phyloP scores from a whole-genome alignment of 2,329 filamentous ascomycete species.

The Reticulascus tulasneorum region DNA sequence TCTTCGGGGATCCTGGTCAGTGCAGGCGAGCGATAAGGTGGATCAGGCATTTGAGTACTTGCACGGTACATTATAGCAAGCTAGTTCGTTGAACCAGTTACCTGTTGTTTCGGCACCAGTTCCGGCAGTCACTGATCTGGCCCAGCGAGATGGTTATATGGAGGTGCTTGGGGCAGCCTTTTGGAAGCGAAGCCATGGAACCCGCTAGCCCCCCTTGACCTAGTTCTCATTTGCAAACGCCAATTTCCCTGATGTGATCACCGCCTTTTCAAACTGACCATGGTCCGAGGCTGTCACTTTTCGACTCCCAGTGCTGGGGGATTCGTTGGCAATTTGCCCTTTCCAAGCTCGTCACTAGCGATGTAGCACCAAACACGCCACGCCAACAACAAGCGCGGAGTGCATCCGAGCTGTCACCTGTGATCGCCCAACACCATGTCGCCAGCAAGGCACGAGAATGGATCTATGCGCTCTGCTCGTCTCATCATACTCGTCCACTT shows the following conservation, averaged over 20 bases:
- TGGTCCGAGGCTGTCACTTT: conserved; percentile 1
- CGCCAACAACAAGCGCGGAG: no score
- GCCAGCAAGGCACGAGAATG: no score
- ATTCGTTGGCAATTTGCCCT: no score
- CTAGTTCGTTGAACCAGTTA: conserved; percentile 7
- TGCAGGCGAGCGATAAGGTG: not conserved
- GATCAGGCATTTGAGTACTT: conserved; percentile 1
- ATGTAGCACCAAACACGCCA: no score
- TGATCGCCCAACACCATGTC: no score
- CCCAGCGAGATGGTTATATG: conserved; percentile 14
- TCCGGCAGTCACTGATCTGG: conserved; percentile 15
- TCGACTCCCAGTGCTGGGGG: not conserved
- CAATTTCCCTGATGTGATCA: conserved; percentile 17
- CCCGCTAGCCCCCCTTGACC: no score
- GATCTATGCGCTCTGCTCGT: no score
- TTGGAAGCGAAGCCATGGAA: conserved; percentile 8
- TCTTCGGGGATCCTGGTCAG: no score
- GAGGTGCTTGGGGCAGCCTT: conserved; percentile 10
- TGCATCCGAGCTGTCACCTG: no score
- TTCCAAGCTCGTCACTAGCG: no score
- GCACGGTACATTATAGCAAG: conserved; percentile 4
- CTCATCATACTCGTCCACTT: no score
- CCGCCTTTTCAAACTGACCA: conserved; percentile 14
- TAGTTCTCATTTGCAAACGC: conserved; percentile 9
- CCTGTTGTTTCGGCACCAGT: conserved; percentile 13